Evolutionary conservation across 352 stramenopile species (phyloP), one percentile per base, ranked within the genome.

Genomic region (Globisporangium megalacanthum): DNA sequence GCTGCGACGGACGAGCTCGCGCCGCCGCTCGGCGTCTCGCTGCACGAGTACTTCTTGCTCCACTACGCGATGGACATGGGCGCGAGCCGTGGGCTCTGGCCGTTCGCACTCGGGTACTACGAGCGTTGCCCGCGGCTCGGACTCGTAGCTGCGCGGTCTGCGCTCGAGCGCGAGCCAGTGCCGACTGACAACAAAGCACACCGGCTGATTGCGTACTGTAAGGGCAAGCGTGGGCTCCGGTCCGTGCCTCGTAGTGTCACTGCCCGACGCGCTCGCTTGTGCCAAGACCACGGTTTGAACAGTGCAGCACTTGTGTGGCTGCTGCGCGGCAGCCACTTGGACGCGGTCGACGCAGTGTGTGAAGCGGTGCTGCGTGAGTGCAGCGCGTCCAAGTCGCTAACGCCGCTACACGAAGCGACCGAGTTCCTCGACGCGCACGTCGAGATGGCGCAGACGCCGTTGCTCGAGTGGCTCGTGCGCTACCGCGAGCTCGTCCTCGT

Each of bases 401-500:
- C 66, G 17, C 60, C 73, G 11, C 68, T 93, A 35, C 68, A 90
- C 31, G 76, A 88, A 59, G 75, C 80, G 2, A 73, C 86, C 37
- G 81, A 91, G 49, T 89, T 89, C 60, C 63, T 91, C 47, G 78
- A 87, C 29, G 31, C 64, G 14, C 68, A 77, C 22, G 46, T 62
- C 15, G 68, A 83, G 13, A 60, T 86, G 37, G 65, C 76, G 15
- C 67, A 65, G 35, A 79, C 77, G 17, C 68, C 78, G 44, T 73
- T 72, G 51, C 58, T 90, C 19, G 60, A 64, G 35, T 93, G 83
- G 77, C 56, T 90, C 5, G 67, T 89, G 15, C 69, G 66, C 37
- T 93, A 89, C 64, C 77, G 83, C 5, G 81, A 93, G 58, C 71
- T 90, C 14, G 61, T 72, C 42, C 56, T 93, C 19, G 75, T 92